Evolutionary conservation across 345 rosid species (phyloP).

Genomic region (Chamaenerion angustifolium): DNA sequence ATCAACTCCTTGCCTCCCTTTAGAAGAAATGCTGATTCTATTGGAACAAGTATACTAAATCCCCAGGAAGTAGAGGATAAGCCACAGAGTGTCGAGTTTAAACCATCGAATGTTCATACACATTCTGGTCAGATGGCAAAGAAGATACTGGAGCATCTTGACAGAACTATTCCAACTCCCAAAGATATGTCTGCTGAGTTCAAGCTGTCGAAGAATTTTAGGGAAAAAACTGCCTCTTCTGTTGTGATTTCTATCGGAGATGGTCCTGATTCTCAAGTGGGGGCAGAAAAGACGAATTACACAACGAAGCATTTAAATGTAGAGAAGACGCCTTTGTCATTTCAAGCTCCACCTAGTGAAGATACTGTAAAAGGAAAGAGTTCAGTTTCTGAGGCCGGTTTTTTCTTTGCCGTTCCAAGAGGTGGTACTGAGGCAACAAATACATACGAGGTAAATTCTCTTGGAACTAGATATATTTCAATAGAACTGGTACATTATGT

Average conservation of each 20-base stretch:
- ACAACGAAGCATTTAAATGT: conserved; percentile 18
- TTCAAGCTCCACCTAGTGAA: conserved; percentile 18
- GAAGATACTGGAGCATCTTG: conserved; percentile 70
- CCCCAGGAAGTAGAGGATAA: conserved; percentile 21
- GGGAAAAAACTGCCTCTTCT: conserved; percentile 34
- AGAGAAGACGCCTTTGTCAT: conserved; percentile 19
- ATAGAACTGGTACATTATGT: no score
- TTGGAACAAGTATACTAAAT: conserved; percentile 24
- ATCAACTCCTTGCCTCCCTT: conserved; percentile 18
- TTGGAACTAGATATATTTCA: no score
- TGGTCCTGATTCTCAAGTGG: not conserved
- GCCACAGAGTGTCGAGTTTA: conserved; percentile 23
- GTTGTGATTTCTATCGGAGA: conserved; percentile 8
- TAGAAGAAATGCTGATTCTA: conserved; percentile 30
- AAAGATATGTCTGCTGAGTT: conserved; percentile 60
- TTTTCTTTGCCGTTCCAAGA: not conserved
- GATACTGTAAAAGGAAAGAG: conserved; percentile 13
- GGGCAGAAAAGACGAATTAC: not conserved
- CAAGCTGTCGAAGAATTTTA: conserved; percentile 44
- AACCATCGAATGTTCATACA: conserved; percentile 41
- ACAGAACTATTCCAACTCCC: conserved; percentile 52
- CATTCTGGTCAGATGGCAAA: conserved; percentile 74
- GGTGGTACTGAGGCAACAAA: not conserved
- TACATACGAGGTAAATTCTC: conserved; percentile 12
- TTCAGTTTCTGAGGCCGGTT: conserved; percentile 10